Evolutionary conservation across 2,329 filamentous ascomycete species (phyloP), one percentile per base, ranked within the genome.

Genomic region (Trichoderma cornu-damae): DNA sequence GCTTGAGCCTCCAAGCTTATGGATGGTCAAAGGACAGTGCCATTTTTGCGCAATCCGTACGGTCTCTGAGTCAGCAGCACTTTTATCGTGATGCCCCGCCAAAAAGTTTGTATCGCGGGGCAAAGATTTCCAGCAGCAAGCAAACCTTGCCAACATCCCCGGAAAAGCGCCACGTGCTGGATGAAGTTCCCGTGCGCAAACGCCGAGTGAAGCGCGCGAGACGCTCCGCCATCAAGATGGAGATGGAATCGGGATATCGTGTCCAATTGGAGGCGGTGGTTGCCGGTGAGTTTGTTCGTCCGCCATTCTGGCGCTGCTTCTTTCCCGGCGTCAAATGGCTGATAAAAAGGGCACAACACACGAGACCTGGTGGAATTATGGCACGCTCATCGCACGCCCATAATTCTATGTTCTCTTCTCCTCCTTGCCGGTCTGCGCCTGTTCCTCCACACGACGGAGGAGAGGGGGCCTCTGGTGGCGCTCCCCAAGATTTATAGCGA

Each of bases 371-470:
- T 77, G 9, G 74, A 76, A 46, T 58, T 72, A 8, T 81, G 78
- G 78, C 77, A 80, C 61, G 61, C 67, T 49, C 70, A 79, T 59
- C 74, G 78, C 20, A 75, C 75, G 14, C 69, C 73, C 1, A 72
- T 79, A 26, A 69, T 80, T 14, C 62, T 79, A 3, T 65, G 67
- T 34, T 62, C 70, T 2, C 69, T 78, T 51, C 60, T 70, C 2
- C 43, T 71, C 8, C 70, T 80, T 34, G 60, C 74, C 5, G 64
- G 69, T 4, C 59, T 77, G 22, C 72, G 78, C 37, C 49, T 75
- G 4, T 79, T 79, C 52, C 65, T 80, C 0, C 72, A 77, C 51
- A 38, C 70, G 4, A 69, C 69, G 9, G 66, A 71, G 6, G 64
- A 69, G 6, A 68, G 65, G 30, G 63, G 71, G n/a, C 67, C 69